These are phyloP conservation scores for Ananas comosus DNA, from an alignment of 176 grass and related monocot genomes.

Conservation along the genomic window DNA sequence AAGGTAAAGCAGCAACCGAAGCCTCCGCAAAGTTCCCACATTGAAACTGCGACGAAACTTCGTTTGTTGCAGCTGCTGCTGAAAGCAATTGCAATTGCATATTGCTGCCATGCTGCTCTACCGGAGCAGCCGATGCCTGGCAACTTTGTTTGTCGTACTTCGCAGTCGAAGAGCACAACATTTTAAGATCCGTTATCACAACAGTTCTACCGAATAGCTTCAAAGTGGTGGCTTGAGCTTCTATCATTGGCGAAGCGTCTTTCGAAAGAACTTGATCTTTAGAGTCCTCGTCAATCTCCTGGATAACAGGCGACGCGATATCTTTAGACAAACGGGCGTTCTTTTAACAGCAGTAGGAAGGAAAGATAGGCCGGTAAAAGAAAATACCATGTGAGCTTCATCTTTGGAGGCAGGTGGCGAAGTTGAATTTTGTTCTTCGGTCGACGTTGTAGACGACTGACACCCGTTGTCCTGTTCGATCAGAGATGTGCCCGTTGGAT, in stretches of 20 bases:
- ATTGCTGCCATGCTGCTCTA: background rate
- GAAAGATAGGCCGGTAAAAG: background rate
- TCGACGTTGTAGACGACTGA: conserved; percentile 7
- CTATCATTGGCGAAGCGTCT: conserved; percentile 28
- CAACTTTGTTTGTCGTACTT: background rate
- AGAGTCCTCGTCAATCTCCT: conserved; percentile 34
- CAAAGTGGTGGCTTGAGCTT: conserved; percentile 47
- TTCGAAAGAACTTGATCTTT: conserved; percentile 24
- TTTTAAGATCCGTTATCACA: conserved; percentile 39
- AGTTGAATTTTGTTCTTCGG: conserved; percentile 2
- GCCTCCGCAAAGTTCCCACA: conserved; percentile 12
- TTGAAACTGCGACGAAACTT: conserved; percentile 10
- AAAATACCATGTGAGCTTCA: conserved; percentile 31
- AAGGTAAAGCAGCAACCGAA: conserved; percentile 21
- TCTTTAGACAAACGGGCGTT: conserved; percentile 2
- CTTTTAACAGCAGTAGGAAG: background rate
- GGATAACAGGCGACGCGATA: background rate
- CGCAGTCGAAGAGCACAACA: conserved; percentile 16
- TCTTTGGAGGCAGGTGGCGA: conserved; percentile 9
- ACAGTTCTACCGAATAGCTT: conserved; percentile 87
- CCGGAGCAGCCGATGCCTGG: background rate
- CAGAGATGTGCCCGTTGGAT: background rate
- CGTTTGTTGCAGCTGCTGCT: conserved; percentile 13
- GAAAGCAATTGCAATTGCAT: background rate
- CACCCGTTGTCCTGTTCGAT: conserved; percentile 14